A percentile compares a stretch with the other conserved stretches of the same genome.
phyloP scores from a whole-genome alignment of 371 early-diverging fungal genomes.

The Syncephalastrum sp. region DNA sequence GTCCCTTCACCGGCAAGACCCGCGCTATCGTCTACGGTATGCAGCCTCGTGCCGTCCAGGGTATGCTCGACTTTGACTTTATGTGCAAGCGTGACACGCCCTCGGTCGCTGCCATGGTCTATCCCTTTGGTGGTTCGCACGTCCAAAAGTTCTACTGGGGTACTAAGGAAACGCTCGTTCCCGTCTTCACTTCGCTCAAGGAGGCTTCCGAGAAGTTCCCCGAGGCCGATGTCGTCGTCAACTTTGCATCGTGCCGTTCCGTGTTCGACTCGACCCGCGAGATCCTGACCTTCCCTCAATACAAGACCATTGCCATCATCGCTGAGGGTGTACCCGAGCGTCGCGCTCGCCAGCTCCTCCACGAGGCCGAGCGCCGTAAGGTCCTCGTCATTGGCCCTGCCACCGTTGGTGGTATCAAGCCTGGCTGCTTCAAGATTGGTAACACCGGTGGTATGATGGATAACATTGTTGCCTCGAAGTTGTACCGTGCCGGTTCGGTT shows the following conservation, averaged over 20 bases:
- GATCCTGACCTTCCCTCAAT: slow-evolving; percentile 76
- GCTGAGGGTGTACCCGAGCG: slow-evolving; percentile 99
- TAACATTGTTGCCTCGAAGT: slow-evolving; percentile 95
- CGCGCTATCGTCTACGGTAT: slow-evolving; percentile 95
- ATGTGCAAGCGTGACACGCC: slow-evolving; percentile 95
- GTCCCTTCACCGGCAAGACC: slow-evolving; percentile 89
- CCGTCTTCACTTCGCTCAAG: slow-evolving; percentile 86
- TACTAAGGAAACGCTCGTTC: slow-evolving; percentile 93
- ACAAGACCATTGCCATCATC: slow-evolving; percentile 94
- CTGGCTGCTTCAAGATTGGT: slow-evolving; percentile 99
- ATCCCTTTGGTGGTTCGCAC: slow-evolving; percentile 97
- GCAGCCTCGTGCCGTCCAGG: slow-evolving; percentile 98
- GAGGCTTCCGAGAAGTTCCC: slow-evolving; percentile 88
- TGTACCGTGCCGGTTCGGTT: slow-evolving; percentile 95
- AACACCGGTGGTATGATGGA: slow-evolving; percentile 99
- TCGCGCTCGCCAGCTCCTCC: slow-evolving; percentile 88
- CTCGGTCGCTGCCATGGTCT: slow-evolving; percentile 99
- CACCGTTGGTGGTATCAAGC: slow-evolving; percentile 98
- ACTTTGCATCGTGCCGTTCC: slow-evolving; percentile 96
- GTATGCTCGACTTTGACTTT: slow-evolving; percentile 98
- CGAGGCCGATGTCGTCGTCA: slow-evolving; percentile 93
- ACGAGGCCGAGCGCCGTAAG: slow-evolving; percentile 76
- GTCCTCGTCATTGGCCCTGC: slow-evolving; percentile 97
- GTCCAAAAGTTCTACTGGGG: slow-evolving; percentile 99
- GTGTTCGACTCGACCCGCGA: slow-evolving; percentile 92